Evolutionary conservation across 768 basidiomycete genomes (phyloP).

Genomic region (Kwoniella europaea): DNA sequence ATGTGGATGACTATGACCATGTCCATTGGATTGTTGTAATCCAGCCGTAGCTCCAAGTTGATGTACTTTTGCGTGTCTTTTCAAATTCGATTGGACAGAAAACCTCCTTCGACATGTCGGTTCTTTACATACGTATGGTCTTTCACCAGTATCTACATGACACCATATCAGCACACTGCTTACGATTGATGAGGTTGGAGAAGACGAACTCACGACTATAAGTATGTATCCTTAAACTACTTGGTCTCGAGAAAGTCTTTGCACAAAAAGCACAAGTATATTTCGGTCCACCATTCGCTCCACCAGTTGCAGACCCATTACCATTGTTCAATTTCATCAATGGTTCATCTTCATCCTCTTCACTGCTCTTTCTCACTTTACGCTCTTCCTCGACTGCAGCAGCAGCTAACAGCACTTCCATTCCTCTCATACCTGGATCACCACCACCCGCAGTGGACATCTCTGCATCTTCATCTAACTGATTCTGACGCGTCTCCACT

Average conservation of each 20-base stretch:
- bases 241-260: constrained; percentile 55
- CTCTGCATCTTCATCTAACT: constrained; percentile 9
- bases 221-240: constrained; percentile 53
- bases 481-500: neutral
- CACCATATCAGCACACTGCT: constrained; percentile 4
- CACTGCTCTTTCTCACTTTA: constrained; percentile 14
- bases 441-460: neutral
- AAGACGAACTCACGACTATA: constrained; percentile 53
- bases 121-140: constrained; percentile 53
- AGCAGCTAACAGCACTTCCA: constrained; percentile 42
- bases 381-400: constrained; percentile 32
- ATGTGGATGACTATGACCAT: constrained; percentile 4
- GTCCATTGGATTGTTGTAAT: constrained; percentile 3
- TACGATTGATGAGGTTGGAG: neutral
- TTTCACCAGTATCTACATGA: constrained; percentile 36
- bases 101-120: constrained; percentile 51
- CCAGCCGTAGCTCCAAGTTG: constrained; percentile 22
- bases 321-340: constrained; percentile 3
- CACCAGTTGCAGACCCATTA: neutral
- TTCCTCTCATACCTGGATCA: constrained; percentile 39
- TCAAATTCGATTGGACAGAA: constrained; percentile 56
- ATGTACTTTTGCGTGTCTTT: constrained; percentile 56
- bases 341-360: constrained; percentile 12
- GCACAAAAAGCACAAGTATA: constrained; percentile 52
- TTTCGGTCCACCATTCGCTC: constrained; percentile 41